Percentiles rank a stretch among this genome's conserved stretches.
These are phyloP conservation scores for Umbelopsis sp. DNA, from an alignment of 192 early-diverging fungal genomes.

Conservation along the genomic window DNA sequence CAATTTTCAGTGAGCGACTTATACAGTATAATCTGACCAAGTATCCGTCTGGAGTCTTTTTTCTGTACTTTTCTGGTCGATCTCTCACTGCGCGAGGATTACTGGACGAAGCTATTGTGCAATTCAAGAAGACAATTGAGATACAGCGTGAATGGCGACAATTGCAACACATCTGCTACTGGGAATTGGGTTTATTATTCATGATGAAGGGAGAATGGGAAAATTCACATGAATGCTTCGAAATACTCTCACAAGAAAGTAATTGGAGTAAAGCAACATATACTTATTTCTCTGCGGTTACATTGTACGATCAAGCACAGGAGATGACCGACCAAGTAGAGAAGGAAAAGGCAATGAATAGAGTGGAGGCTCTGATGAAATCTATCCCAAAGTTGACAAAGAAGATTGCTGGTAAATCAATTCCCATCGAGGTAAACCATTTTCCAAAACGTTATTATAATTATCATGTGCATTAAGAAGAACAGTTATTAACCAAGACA, in stretches of 20 bases:
- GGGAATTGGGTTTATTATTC: constrained; percentile 74
- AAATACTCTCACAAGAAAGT: constrained; percentile 71
- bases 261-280: constrained; percentile 88
- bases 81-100: constrained; percentile 57
- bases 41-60: constrained; percentile 72
- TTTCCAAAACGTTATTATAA: not conserved
- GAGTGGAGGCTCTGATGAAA: constrained; percentile 62
- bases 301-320: constrained; percentile 43
- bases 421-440: constrained; percentile 39
- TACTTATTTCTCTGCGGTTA: constrained; percentile 70
- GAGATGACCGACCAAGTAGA: constrained; percentile 35
- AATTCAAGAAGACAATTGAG: constrained; percentile 58
- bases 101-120: constrained; percentile 58
- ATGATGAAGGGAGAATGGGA: constrained; percentile 65
- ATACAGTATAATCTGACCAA: constrained; percentile 51
- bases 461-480: not conserved
- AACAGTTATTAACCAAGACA: not conserved
- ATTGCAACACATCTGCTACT: constrained; percentile 80
- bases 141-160: constrained; percentile 73
- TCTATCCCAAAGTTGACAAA: constrained; percentile 9
- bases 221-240: constrained; percentile 61
- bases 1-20: constrained; percentile 61
- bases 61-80: constrained; percentile 70
- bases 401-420: constrained; percentile 40
- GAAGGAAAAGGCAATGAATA: constrained; percentile 38